phyloP scores from a whole-genome alignment of 805 yeast genomes.

The Metschnikowia proteae region DNA sequence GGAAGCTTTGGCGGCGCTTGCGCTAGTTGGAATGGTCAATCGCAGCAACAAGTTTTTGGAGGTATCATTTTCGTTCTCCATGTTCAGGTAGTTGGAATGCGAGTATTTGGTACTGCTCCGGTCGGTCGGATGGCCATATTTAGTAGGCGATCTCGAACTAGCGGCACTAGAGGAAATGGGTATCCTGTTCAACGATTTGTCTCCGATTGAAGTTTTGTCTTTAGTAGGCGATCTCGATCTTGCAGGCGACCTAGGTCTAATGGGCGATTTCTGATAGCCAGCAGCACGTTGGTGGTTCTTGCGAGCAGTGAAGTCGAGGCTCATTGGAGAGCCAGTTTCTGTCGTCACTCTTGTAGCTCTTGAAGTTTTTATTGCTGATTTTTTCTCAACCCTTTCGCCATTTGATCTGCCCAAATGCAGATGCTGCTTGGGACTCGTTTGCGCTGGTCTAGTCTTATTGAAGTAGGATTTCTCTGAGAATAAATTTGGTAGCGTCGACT shows the following conservation, averaged over 20 bases:
- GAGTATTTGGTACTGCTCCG: constrained; percentile 8
- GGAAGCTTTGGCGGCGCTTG: constrained; percentile 29
- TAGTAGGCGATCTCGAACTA: constrained; percentile 15
- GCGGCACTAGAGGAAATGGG: not conserved
- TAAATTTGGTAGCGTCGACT: not conserved
- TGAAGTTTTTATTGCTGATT: not conserved
- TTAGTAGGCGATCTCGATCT: not conserved
- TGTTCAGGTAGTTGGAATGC: constrained; percentile 5
- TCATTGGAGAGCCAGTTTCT: constrained; percentile 2
- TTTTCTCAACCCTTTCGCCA: not conserved
- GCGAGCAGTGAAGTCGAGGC: not conserved
- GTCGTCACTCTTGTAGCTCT: not conserved
- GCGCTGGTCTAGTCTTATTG: not conserved
- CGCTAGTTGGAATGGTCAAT: constrained; percentile 28
- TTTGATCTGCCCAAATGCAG: not conserved
- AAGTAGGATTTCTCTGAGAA: constrained; percentile 4
- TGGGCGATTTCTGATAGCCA: not conserved
- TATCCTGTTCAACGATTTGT: not conserved
- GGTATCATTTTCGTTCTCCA: not conserved
- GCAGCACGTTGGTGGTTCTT: not conserved
- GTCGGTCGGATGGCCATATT: constrained; percentile 7
- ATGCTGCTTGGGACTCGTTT: not conserved
- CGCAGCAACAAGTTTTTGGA: constrained; percentile 15
- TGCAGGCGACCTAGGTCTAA: constrained; percentile 6
- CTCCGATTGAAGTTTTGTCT: not conserved